A percentile compares a stretch with the other conserved stretches of the same genome.
phyloP scores from a whole-genome alignment of 2,329 filamentous ascomycete genomes.

The Cladosporium colombiae region DNA sequence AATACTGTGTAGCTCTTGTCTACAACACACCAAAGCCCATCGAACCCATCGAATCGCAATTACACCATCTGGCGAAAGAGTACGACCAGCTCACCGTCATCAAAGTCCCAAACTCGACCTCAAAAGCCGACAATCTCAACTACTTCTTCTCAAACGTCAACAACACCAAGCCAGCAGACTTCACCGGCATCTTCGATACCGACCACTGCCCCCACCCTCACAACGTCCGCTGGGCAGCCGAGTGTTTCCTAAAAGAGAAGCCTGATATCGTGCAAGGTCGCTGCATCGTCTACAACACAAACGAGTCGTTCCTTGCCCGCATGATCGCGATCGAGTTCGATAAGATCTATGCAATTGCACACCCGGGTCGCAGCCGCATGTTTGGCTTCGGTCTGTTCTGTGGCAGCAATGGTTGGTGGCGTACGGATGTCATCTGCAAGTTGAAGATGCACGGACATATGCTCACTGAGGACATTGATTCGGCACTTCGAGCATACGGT shows the following conservation, averaged over 20 bases:
- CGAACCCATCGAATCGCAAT: constrained; percentile 47
- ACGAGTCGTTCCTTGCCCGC: constrained; percentile 45
- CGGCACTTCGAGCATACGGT: constrained; percentile 49
- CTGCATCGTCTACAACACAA: constrained; percentile 52
- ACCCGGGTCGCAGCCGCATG: constrained; percentile 50
- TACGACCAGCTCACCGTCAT: constrained; percentile 47
- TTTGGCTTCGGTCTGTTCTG: constrained; percentile 53
- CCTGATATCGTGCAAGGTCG: constrained; percentile 53
- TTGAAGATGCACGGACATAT: constrained; percentile 53
- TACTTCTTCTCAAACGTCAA: constrained; percentile 45
- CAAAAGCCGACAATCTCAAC: constrained; percentile 54
- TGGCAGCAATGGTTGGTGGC: constrained; percentile 54
- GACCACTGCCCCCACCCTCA: constrained; percentile 55
- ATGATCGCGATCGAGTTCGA: constrained; percentile 55
- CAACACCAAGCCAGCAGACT: constrained; percentile 44
- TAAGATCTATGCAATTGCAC: constrained; percentile 55
- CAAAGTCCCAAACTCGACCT: constrained; percentile 52
- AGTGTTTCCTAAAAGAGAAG: constrained; percentile 47
- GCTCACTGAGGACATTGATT: constrained; percentile 55
- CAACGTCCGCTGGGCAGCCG: constrained; percentile 51
- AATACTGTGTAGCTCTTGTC: constrained; percentile 34
- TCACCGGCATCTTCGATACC: constrained; percentile 53
- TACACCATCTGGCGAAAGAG: constrained; percentile 41
- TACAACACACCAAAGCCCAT: constrained; percentile 53
- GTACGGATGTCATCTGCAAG: constrained; percentile 45